phyloP scores from a whole-genome alignment of 2,329 filamentous ascomycete species.

The Periconia macrospinosa region DNA sequence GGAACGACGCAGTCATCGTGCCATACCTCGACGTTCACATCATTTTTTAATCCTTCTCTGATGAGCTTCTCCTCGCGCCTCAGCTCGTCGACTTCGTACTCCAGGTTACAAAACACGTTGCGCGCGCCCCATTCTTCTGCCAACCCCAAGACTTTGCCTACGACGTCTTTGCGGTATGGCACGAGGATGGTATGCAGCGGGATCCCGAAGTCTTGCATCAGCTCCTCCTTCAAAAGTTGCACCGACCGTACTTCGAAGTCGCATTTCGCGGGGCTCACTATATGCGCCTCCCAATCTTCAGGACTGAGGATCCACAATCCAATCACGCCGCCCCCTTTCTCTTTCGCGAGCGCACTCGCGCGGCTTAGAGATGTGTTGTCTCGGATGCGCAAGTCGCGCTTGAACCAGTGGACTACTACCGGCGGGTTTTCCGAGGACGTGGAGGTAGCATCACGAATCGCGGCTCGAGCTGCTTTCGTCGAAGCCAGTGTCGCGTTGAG shows the following conservation, averaged over 20 bases:
- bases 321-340: conserved; percentile 71
- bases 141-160: conserved; percentile 64
- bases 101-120: conserved; percentile 80
- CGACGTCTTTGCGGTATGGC: conserved; percentile 64
- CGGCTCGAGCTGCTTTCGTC: conserved; percentile 58
- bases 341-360: conserved; percentile 68
- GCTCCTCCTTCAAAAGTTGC: conserved; percentile 63
- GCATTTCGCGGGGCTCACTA: conserved; percentile 71
- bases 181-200: conserved; percentile 77
- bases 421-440: conserved; percentile 51
- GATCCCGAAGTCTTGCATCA: conserved; percentile 68
- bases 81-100: conserved; percentile 91
- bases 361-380: conserved; percentile 75
- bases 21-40: conserved; percentile 69
- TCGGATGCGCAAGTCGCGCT: conserved; percentile 71
- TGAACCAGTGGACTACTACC: conserved; percentile 88
- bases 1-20: conserved; percentile 84
- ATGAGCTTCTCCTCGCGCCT: conserved; percentile 73
- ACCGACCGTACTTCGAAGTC: conserved; percentile 81
- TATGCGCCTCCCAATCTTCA: conserved; percentile 81
- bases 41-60: conserved; percentile 61
- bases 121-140: conserved; percentile 72
- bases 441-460: conserved; percentile 39
- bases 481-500: conserved; percentile 64
- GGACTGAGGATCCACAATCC: conserved; percentile 79